These are phyloP conservation scores for Penicillium sp. DNA, from an alignment of 2,329 filamentous ascomycete genomes.

Conservation along the genomic window DNA sequence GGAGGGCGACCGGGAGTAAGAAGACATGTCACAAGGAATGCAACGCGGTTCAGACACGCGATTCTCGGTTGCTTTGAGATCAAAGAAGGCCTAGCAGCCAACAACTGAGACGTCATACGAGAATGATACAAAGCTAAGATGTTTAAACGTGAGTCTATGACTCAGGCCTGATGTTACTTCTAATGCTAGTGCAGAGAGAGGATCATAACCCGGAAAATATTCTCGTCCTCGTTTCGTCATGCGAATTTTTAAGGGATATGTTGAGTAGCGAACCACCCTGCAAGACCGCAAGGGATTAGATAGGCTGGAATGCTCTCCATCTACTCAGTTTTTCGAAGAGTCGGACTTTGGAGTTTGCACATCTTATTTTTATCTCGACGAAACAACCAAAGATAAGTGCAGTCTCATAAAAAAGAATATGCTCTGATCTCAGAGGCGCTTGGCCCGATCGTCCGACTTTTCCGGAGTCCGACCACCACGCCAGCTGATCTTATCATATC, in stretches of 20 bases:
- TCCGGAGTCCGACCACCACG: slow-evolving; percentile 21
- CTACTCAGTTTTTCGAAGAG: not conserved
- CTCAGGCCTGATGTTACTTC: not conserved
- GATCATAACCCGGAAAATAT: not conserved
- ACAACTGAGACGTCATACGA: not conserved
- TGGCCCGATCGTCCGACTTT: not conserved
- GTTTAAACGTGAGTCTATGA: not conserved
- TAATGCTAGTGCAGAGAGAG: not conserved
- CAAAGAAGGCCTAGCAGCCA: not conserved
- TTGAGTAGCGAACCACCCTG: not conserved
- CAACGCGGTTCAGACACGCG: not conserved
- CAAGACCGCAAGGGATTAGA: slow-evolving; percentile 4
- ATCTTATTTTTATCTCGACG: not conserved
- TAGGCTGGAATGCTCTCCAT: not conserved
- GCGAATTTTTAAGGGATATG: not conserved
- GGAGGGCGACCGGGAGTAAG: not conserved
- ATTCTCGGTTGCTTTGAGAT: not conserved
- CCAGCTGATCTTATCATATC: slow-evolving; percentile 34
- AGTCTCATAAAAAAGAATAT: not conserved
- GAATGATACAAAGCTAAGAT: not conserved
- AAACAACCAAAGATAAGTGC: not conserved
- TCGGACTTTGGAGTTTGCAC: not conserved
- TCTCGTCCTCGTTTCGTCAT: not conserved
- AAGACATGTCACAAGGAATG: not conserved
- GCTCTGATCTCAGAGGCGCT: not conserved